Percentiles rank a stretch among this genome's conserved stretches.
Conservation (phyloP, 139 green algal species). For the Spirogloea muscicola region DNA sequence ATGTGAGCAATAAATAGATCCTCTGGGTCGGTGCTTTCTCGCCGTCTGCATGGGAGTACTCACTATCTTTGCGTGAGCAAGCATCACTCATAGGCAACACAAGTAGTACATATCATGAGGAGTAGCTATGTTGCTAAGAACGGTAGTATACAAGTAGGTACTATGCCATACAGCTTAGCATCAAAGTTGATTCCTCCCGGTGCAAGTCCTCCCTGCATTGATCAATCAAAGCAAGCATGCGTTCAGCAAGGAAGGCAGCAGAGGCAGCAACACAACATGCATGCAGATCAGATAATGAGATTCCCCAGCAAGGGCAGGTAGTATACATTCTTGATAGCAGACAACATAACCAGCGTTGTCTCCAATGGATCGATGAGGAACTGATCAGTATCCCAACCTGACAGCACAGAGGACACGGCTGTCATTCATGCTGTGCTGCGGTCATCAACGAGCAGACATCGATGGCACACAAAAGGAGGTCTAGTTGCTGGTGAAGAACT, state of each 20-base stretch:
- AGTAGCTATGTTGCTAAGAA: too few species aligned
- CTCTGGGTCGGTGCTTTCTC: conserved; percentile 55
- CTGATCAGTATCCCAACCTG: conserved; percentile 76
- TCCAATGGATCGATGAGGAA: conserved; percentile 62
- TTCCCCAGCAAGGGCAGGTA: too few species aligned
- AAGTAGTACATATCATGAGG: too few species aligned
- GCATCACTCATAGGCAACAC: background rate
- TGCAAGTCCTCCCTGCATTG: conserved; percentile 60
- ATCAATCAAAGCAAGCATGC: conserved; percentile 49
- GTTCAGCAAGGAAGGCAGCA: conserved; percentile 49
- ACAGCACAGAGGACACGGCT: background rate
- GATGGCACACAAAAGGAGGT: too few species aligned
- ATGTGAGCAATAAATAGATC: conserved; percentile 71
- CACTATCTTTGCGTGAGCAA: background rate
- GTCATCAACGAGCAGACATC: too few species aligned
- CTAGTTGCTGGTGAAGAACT: too few species aligned
- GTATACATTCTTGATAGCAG: conserved; percentile 27
- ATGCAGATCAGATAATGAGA: too few species aligned
- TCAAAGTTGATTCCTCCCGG: conserved; percentile 73
- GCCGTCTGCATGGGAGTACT: conserved; percentile 12
- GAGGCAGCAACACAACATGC: too few species aligned
- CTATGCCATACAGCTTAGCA: conserved; percentile 64
- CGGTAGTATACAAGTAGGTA: too few species aligned
- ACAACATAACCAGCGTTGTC: conserved; percentile 54
- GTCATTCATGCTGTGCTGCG: background rate